phyloP scores from a whole-genome alignment of 176 grass and related monocot genomes.

The sorghum (Sorghum bicolor) region DNA sequence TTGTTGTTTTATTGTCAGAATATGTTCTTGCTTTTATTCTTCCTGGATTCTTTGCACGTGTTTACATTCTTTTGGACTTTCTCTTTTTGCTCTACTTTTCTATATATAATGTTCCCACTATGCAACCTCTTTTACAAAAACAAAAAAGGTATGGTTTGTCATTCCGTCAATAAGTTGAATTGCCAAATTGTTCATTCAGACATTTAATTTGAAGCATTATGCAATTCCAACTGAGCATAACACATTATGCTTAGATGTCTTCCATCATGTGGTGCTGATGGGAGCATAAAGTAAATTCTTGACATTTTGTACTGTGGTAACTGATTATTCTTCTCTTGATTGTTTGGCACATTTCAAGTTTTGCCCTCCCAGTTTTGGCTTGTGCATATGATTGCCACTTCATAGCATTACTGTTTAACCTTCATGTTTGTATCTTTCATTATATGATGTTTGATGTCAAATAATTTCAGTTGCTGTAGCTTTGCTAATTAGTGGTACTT shows the following conservation, averaged over 20 bases:
- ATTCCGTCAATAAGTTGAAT: background rate
- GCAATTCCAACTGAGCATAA: background rate
- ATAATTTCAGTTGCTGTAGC: background rate
- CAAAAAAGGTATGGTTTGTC: background rate
- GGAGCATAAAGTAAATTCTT: background rate
- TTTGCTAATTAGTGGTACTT: background rate
- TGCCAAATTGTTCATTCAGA: background rate
- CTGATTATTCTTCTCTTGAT: background rate
- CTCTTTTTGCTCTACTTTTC: background rate
- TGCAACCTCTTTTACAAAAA: background rate
- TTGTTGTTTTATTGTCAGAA: constrained; percentile 18
- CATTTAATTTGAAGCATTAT: constrained; percentile 1
- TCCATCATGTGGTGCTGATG: background rate
- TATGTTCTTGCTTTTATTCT: constrained; percentile 5
- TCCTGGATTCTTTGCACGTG: background rate
- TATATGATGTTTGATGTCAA: background rate
- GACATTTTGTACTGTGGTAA: constrained; percentile 1
- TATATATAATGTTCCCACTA: background rate
- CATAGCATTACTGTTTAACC: background rate
- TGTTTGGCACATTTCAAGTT: constrained; percentile 10
- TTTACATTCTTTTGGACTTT: background rate
- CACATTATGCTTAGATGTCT: background rate
- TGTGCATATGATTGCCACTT: background rate
- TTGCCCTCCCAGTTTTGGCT: background rate
- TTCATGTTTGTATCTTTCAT: background rate